Conservation (phyloP, 208 protist species). For the Leishmania arabica region DNA sequence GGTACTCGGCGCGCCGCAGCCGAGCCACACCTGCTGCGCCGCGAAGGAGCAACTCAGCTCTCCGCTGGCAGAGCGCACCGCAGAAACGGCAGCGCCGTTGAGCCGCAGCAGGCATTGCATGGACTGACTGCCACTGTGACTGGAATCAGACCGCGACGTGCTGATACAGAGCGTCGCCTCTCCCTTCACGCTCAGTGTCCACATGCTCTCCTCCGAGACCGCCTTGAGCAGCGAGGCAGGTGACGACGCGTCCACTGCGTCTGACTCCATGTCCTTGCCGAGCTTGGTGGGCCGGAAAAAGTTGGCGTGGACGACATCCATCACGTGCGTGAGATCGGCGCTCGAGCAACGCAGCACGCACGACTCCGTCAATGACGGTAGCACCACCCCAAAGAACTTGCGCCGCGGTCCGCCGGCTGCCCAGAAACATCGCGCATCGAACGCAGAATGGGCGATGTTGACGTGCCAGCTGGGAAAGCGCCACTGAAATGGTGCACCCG, state of each 20-base stretch:
- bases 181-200: constrained; percentile 11
- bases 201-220: constrained; percentile 12
- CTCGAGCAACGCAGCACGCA: constrained; percentile 4
- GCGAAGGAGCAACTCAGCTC: not conserved
- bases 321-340: constrained; percentile 10
- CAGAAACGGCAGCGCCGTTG: not conserved
- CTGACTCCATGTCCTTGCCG: too few relatives aligned
- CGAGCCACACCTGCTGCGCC: not conserved
- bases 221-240: constrained; percentile 18
- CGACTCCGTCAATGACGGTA: constrained; percentile 10
- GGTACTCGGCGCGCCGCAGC: not conserved
- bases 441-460: constrained; percentile 5
- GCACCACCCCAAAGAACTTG: constrained; percentile 15
- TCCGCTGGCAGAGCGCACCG: not conserved
- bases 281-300: not conserved
- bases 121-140: not conserved
- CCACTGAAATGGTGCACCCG: not conserved
- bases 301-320: constrained; percentile 24
- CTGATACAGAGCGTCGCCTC: not conserved
- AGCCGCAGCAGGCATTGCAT: constrained; percentile 5
- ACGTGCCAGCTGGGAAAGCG: constrained; percentile 14
- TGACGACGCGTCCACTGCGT: not conserved
- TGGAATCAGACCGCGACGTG: not conserved
- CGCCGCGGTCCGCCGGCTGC: not conserved
- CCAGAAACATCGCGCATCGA: constrained; percentile 16